Conservation (phyloP, 2,329 filamentous ascomycete species). For the Pseudogymnoascus sp. region DNA sequence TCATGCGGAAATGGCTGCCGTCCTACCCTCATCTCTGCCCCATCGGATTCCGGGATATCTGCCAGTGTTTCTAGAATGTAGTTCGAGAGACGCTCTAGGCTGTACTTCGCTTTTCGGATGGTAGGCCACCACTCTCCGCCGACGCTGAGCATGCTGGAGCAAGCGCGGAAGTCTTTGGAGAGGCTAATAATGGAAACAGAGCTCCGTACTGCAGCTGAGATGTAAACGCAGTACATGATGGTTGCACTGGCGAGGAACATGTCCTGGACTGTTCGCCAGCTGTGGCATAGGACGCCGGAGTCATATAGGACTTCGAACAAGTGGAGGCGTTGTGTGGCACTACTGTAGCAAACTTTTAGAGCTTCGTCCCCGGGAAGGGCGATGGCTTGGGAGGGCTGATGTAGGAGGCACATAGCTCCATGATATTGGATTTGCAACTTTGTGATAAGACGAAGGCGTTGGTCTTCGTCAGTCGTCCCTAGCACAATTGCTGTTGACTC, state of each 20-base stretch:
- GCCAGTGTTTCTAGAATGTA: slow-evolving; percentile 6
- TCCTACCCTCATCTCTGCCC: neutral
- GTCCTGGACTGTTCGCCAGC: slow-evolving; percentile 32
- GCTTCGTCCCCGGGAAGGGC: slow-evolving; percentile 24
- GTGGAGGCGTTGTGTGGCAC: slow-evolving; percentile 21
- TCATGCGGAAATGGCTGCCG: neutral
- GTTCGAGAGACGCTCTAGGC: slow-evolving; percentile 21
- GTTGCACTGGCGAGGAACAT: slow-evolving; percentile 32
- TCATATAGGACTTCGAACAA: slow-evolving; percentile 28
- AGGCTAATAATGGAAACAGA: slow-evolving; percentile 20
- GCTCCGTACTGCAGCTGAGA: slow-evolving; percentile 23
- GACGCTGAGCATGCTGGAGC: slow-evolving; percentile 31
- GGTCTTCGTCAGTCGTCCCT: slow-evolving; percentile 10
- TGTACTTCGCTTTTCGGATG: slow-evolving; percentile 26
- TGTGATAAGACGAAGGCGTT: slow-evolving; percentile 17
- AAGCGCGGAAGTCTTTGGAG: slow-evolving; percentile 25
- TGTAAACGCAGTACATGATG: slow-evolving; percentile 32
- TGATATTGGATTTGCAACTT: slow-evolving; percentile 29
- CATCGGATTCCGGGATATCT: neutral
- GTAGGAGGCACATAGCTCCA: slow-evolving; percentile 27
- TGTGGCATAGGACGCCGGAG: slow-evolving; percentile 25
- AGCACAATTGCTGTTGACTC: slow-evolving; percentile 9
- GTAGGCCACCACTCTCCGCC: slow-evolving; percentile 35
- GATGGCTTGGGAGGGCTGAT: slow-evolving; percentile 31
- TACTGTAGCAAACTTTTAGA: slow-evolving; percentile 26